Evolutionary conservation across 2,329 filamentous ascomycete species (phyloP).

Genomic region (Stagonosporopsis tanaceti): DNA sequence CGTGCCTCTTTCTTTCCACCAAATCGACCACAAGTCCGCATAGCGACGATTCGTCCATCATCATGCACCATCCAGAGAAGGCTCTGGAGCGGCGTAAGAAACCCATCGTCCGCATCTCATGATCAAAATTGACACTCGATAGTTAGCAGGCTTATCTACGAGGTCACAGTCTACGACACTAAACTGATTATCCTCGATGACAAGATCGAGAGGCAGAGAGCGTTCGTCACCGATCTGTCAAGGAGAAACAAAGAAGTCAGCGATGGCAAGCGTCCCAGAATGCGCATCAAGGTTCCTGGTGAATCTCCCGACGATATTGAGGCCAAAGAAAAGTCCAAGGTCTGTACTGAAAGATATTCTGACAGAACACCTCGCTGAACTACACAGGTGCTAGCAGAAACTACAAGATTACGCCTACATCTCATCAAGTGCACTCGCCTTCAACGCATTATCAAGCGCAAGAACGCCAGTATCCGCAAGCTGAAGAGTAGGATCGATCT

Average conservation of each 20-base stretch:
- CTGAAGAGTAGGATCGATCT: neutral
- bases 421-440: too few species aligned
- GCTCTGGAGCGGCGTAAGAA: too few species aligned
- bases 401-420: too few species aligned
- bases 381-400: too few species aligned
- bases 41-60: neutral
- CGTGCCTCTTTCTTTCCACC: too few species aligned
- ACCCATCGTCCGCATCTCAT: too few species aligned
- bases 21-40: too few species aligned
- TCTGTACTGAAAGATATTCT: neutral
- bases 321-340: neutral
- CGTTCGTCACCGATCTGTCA: neutral
- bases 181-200: neutral
- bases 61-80: too few species aligned
- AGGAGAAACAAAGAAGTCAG: neutral
- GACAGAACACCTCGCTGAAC: too few species aligned
- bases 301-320: neutral
- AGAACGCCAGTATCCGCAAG: neutral
- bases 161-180: neutral
- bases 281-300: neutral
- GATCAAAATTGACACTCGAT: neutral
- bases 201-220: neutral
- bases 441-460: neutral
- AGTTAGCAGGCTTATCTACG: neutral
- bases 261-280: neutral